phyloP scores from a whole-genome alignment of 805 yeast genomes.

The Kodamaea leandrae region DNA sequence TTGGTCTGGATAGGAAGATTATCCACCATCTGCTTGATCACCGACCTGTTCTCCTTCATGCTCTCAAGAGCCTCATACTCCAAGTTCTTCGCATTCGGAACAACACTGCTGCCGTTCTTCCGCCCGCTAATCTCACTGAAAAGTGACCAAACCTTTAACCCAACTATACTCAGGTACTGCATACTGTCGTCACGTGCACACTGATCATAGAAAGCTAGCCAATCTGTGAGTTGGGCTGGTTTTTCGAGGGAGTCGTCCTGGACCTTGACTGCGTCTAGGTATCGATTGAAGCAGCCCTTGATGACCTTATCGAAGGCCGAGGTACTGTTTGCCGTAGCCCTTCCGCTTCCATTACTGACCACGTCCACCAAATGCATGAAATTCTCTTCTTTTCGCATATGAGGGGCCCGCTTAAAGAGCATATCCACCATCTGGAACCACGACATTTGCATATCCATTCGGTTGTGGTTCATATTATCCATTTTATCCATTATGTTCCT shows the following conservation, averaged over 20 bases:
- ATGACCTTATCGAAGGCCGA: slow-evolving; percentile 62
- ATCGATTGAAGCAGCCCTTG: slow-evolving; percentile 68
- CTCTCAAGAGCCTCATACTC: slow-evolving; percentile 42
- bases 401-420: slow-evolving; percentile 55
- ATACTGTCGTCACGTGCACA: slow-evolving; percentile 29
- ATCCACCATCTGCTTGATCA: slow-evolving; percentile 28
- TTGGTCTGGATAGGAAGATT: slow-evolving; percentile 28
- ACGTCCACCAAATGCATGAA: slow-evolving; percentile 46
- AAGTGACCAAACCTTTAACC: slow-evolving; percentile 58
- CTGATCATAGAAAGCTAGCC: slow-evolving; percentile 73
- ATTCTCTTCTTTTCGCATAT: slow-evolving; percentile 44
- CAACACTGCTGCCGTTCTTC: slow-evolving; percentile 17
- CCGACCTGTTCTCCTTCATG: slow-evolving; percentile 30
- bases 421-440: slow-evolving; percentile 67
- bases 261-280: slow-evolving; percentile 55
- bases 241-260: slow-evolving; percentile 61
- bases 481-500: slow-evolving; percentile 11
- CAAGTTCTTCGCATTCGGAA: slow-evolving; percentile 29
- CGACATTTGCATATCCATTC: slow-evolving; percentile 60
- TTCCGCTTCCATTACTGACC: slow-evolving; percentile 41
- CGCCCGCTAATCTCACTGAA: slow-evolving; percentile 57
- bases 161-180: slow-evolving; percentile 54
- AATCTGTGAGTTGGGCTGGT: slow-evolving; percentile 64
- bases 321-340: slow-evolving; percentile 30
- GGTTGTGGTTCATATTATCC: slow-evolving; percentile 12